Evolutionary conservation across 352 stramenopile genomes (phyloP), one percentile per base, ranked within the genome.

Genomic region (Peronospora belbahrii): DNA sequence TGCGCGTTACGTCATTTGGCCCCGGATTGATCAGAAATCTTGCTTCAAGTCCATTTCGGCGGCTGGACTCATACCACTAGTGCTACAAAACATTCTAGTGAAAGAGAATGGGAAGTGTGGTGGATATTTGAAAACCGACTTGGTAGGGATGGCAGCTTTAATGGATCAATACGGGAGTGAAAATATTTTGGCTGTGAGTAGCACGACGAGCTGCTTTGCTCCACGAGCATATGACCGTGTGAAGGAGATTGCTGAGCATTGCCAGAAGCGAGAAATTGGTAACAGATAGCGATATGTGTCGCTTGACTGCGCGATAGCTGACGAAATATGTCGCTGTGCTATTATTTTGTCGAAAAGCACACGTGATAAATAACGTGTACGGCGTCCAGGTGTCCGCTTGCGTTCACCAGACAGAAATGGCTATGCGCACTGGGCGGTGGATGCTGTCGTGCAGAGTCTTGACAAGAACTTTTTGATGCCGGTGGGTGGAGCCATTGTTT

Each of bases 381-480:
- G 97, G 97, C 24, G 71, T 99, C 20, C 96, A 99, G 65, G 97
- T 93, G 60, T 80, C 70, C 43, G 83, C 85, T 46, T 98, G 90
- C 37, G 85, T 85, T 62, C 94, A 98, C 60, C 62, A 95, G 13
- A 72, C 98, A 22, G 96, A 97, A 62, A 57, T 93, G 14, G 77
- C 77, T 25, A 83, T 95, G 65, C 83, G 84, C 11, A 67, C 89
- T 19, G 95, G 93, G 4, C 77, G 93, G 96, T 99, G 5, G 96
- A 98, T 72, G 88, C 89, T 6, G 83, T 99, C 33, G 90, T 99
- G 20, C 96, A 97, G 59, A 98, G 85, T 52, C 97, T 97, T 2
- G 97, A 99, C 75, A 99, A 99, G 64, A 99, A 99, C 66, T 98
- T 99, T 64, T 65, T 99, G 42, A 90, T 99, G 32, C 96, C 96